Base-by-base conservation (phyloP, 148 eudicot genomes). In the Diospyros lotus region DNA sequence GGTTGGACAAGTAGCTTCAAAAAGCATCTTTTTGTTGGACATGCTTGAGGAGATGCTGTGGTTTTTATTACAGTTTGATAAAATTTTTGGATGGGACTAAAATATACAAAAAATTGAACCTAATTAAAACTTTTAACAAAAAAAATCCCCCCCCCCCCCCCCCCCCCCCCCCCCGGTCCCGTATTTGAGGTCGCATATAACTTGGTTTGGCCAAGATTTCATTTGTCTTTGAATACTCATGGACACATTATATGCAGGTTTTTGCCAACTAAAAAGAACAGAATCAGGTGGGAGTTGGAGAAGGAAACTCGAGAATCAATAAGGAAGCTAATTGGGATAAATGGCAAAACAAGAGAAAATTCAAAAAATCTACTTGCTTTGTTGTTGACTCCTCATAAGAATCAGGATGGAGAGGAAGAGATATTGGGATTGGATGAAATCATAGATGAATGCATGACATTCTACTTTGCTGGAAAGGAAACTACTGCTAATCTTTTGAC, bases 391-490 rank as follows among this genome's bases (percentile, higher is more conserved):
- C 72, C 84, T 7, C 41, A 76, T 40, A 82, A 83, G 73, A 68
- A 78, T 43, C 86, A 77, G 38, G 84, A 77, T 43, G 91, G 85
- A 8, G 76, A 79, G 60, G 87, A 87, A 73, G 84, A 82, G 80
- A 77, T 70, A 51, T 68, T 93, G 69, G 81, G 81, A 11, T 70
- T 74, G 14, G 89, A 93, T 3, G 97, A 93, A 66, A 81, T 90
- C 45, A 84, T 93, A 10, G 84, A 86, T 10, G 97, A 93, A 70
- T 93, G 97, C 83, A 89, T 90, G 77, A 93, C 96, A 42, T 90
- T 93, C 75, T 93, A 90, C 80, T 93, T 93, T 72, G 91, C 93
- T n/a, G 97, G 97, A 56, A 93, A 90, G 76, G 97, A 93, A 63
- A 93, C 97, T 6, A 90, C 93, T 17, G 95, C 93, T 48, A 86